phyloP scores from a whole-genome alignment of 345 rosid genomes.

The Eucalyptus victrix region DNA sequence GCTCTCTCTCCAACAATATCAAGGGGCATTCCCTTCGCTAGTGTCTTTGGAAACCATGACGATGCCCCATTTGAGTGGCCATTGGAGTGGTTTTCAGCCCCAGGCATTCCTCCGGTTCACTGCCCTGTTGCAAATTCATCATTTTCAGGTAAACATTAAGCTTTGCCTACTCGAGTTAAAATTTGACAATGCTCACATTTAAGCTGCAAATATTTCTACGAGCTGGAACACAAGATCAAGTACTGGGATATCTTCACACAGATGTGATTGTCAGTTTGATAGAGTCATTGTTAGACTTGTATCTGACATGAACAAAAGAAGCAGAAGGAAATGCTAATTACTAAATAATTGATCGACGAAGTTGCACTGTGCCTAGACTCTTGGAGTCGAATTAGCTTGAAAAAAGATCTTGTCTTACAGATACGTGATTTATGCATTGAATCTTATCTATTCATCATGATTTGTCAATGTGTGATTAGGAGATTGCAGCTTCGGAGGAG shows the following conservation, averaged over 20 bases:
- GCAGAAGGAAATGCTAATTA: neutral
- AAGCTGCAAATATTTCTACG: neutral
- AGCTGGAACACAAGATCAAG: neutral
- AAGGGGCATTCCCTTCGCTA: constrained; percentile 67
- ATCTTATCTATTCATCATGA: neutral
- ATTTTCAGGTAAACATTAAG: neutral
- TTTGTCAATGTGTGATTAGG: neutral
- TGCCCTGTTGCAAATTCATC: constrained; percentile 36
- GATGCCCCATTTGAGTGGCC: constrained; percentile 81
- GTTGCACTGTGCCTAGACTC: neutral
- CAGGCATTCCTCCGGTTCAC: constrained; percentile 51
- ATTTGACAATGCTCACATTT: neutral
- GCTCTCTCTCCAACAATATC: constrained; percentile 66
- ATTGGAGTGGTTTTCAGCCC: constrained; percentile 63
- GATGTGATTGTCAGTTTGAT: neutral
- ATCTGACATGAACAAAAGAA: neutral
- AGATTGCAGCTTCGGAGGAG: constrained; percentile 42
- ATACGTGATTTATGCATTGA: neutral
- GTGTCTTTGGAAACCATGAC: constrained; percentile 82
- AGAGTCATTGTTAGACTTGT: neutral
- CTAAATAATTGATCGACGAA: neutral
- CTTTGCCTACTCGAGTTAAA: neutral
- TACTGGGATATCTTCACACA: neutral
- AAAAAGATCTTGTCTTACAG: neutral
- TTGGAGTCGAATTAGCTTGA: neutral